Percentiles rank a stretch among this genome's conserved stretches.
Evolutionary conservation across 2,329 filamentous ascomycete species (phyloP).

Genomic region (Nemania bipapillata): DNA sequence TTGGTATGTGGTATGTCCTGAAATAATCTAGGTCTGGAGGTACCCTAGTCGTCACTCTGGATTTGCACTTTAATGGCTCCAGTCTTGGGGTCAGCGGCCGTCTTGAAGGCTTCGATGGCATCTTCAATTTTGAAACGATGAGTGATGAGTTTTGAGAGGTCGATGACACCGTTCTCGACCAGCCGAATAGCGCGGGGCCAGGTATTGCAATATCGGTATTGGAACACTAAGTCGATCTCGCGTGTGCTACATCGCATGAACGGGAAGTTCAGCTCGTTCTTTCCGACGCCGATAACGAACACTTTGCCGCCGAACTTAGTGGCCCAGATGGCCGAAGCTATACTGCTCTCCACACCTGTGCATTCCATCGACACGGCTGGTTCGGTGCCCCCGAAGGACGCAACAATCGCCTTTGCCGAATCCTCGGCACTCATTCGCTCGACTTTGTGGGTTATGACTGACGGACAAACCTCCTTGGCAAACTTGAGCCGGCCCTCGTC

Average conservation of each 20-base stretch:
- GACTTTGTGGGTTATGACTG: constrained; percentile 83
- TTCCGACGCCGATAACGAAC: constrained; percentile 94
- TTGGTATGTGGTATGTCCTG: background rate
- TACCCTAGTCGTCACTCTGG: constrained; percentile 70
- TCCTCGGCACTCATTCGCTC: constrained; percentile 74
- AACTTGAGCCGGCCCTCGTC: constrained; percentile 86
- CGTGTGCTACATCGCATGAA: constrained; percentile 93
- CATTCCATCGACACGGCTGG: constrained; percentile 88
- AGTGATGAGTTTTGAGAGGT: constrained; percentile 84
- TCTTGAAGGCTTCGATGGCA: constrained; percentile 88
- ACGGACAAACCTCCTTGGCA: constrained; percentile 83
- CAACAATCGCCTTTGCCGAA: constrained; percentile 74
- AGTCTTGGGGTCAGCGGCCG: constrained; percentile 85
- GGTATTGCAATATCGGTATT: constrained; percentile 95
- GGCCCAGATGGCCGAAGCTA: constrained; percentile 86
- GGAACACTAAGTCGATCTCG: constrained; percentile 94
- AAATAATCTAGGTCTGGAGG: background rate
- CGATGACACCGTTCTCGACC: constrained; percentile 83
- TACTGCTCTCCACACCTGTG: constrained; percentile 91
- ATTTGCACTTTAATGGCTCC: constrained; percentile 99
- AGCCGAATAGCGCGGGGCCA: constrained; percentile 94
- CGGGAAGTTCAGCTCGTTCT: constrained; percentile 93
- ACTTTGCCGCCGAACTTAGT: constrained; percentile 96
- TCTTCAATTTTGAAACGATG: constrained; percentile 88
- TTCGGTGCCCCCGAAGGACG: constrained; percentile 79